Evolutionary conservation across 495 filamentous ascomycete species (phyloP), one percentile per base, ranked within the genome.

Genomic region (Paragyromitra xinjiangensis): DNA sequence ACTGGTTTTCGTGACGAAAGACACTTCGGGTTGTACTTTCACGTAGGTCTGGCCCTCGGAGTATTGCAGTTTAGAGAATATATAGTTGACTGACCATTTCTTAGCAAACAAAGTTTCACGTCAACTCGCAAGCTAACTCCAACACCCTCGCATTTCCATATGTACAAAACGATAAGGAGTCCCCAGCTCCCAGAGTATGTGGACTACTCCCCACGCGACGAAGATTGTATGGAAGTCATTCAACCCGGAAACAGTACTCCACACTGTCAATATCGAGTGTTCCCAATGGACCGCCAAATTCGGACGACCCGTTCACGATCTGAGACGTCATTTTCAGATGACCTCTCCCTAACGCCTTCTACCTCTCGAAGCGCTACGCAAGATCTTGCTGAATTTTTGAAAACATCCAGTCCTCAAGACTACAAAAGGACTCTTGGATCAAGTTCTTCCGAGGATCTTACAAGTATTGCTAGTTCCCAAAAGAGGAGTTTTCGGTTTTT

Each of bases 321-420:
- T 37, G 67, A 56, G 24, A 58, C 69, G 29, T 71, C 77, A 48
- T 66, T 64, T 65, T 74, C 65, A 19, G 77, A 80, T 34, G 29
- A 65, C 56, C 69, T 71, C 53, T 71, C 77, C 37, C 42, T 72
- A 55, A 63, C 63, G 12, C 29, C 55, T 42, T 71, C 73, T 19
- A 65, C 69, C 44, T 42, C 78, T 45, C 53, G 78, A 51, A 79
- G 59, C 44, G 69, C 71, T 19, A 81, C 80, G 19, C 71, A 75
- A 63, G 80, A 82, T 64, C 64, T 82, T 29, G 80, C 80, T 11
- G 79, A 78, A 14, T 82, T 82, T 50, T 59, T 82, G 29, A 78
- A 69, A 53, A 65, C 64, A 29, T 82, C 80, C 6, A 78, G 62
- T 68, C 80, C 80, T 48, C 51, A 74, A 16, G 79, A 81, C 40